Conservation (phyloP, 768 basidiomycete genomes). For the Cytidiella melzeri region DNA sequence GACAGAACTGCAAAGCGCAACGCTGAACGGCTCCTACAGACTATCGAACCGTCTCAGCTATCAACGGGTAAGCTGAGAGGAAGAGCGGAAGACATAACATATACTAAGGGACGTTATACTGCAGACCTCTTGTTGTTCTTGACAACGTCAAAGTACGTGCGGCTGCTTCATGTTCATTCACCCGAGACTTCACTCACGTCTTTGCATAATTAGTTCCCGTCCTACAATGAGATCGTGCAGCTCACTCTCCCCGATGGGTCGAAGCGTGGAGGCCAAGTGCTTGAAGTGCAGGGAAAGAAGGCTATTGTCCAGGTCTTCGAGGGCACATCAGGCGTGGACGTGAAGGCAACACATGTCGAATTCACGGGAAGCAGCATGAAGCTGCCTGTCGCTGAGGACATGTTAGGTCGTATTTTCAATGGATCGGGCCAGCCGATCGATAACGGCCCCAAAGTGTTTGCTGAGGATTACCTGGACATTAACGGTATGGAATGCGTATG, state of each 20-base stretch:
- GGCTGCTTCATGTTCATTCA: neutral
- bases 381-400: conserved; percentile 96
- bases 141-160: conserved; percentile 91
- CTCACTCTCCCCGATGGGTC: conserved; percentile 93
- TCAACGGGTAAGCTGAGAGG: conserved; percentile 74
- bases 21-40: conserved; percentile 41
- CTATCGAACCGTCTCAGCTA: conserved; percentile 96
- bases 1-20: neutral
- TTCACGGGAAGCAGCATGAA: conserved; percentile 99
- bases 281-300: conserved; percentile 98
- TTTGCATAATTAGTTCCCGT: conserved; percentile 65
- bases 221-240: conserved; percentile 97
- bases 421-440: conserved; percentile 98
- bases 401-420: conserved; percentile 98
- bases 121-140: conserved; percentile 88
- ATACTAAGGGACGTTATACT: conserved; percentile 7
- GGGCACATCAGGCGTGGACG: conserved; percentile 95
- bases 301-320: conserved; percentile 99
- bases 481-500: conserved; percentile 60
- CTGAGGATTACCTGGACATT: conserved; percentile 98
- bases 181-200: conserved; percentile 7
- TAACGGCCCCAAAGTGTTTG: conserved; percentile 97
- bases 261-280: conserved; percentile 92
- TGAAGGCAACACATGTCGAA: conserved; percentile 94
- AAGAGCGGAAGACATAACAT: conserved; percentile 6